A percentile compares a stretch with the other conserved stretches of the same genome.
Conservation (phyloP, 192 early-diverging fungal genomes). For the Podila minutissima region DNA sequence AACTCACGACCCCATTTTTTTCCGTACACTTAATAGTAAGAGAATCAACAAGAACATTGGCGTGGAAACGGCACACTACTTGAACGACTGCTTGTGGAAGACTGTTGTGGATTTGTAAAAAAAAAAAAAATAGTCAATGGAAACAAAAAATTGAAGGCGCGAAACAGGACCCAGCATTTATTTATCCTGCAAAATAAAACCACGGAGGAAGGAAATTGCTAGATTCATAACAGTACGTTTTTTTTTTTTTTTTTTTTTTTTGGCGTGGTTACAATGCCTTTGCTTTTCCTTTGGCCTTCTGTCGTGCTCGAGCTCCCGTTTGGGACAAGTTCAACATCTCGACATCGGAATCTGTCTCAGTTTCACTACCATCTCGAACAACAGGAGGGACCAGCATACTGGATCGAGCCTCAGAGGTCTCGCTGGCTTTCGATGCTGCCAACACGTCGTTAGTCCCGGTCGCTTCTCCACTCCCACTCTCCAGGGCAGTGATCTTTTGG, state of each 20-base stretch:
- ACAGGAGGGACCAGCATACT: no score
- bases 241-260: no score
- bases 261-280: neutral
- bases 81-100: constrained; percentile 89
- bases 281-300: neutral
- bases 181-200: neutral
- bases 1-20: neutral
- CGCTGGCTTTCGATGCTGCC: neutral
- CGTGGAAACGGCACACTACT: constrained; percentile 87
- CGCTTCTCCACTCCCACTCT: no score
- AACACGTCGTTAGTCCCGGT: neutral
- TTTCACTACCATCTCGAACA: neutral
- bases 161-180: no score
- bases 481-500: no score
- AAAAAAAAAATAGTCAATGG: neutral
- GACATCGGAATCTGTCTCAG: neutral
- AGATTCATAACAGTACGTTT: neutral
- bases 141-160: neutral
- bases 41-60: constrained; percentile 92
- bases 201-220: neutral
- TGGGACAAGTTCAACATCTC: neutral
- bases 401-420: no score
- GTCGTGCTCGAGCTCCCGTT: neutral
- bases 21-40: constrained; percentile 50
- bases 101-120: constrained; percentile 44